Evolutionary conservation across 805 yeast species (phyloP), one percentile per base, ranked within the genome.

Genomic region (Candida loeiensis): DNA sequence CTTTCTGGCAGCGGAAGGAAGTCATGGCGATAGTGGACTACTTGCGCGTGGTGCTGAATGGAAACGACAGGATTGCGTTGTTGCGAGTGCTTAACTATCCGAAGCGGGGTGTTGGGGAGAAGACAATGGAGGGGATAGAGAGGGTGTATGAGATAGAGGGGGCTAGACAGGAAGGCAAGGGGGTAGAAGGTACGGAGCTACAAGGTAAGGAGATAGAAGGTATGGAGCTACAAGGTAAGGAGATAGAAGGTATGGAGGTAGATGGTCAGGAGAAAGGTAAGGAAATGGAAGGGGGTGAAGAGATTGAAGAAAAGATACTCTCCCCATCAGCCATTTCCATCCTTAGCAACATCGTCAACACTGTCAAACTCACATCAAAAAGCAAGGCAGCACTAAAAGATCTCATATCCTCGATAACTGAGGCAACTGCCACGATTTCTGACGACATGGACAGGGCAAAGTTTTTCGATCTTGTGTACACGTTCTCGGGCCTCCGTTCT

Each of bases 1-100:
- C 88, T 1, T 85, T 88, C 51, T 86, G 95, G 91, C 87, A 84
- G 29, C 59, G 82, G 29, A 76, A 75, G 41, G 95, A 86, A 51
- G 80, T 87, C 12, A 66, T 69, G 16, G 61, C 76, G 0, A 69
- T 85, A 42, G 45, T 88, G 31, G 85, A 82, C 52, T 79, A 80
- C 47, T 54, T 91, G 19, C 71, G 88, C 22, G 77, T 82, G 1
- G 64, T 85, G 4, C 69, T 76, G 4, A 74, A 81, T 19, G 76
- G 72, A 17, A 57, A 62, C 38, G 95, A 88, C 54, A 63, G 73
- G 42, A 56, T 77, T 20, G 85, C 95, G 0, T 65, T 77, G 24
- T 46, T 76, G 24, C 61, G 87, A 24, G 69, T 82, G 1, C 45
- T 89, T 19, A 73, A 75, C 33, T 68, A 66, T 38, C 91, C 90